These are phyloP conservation scores for Neckera pumila DNA, from an alignment of 225 moss, liverwort and hornwort species.

Conservation along the genomic window DNA sequence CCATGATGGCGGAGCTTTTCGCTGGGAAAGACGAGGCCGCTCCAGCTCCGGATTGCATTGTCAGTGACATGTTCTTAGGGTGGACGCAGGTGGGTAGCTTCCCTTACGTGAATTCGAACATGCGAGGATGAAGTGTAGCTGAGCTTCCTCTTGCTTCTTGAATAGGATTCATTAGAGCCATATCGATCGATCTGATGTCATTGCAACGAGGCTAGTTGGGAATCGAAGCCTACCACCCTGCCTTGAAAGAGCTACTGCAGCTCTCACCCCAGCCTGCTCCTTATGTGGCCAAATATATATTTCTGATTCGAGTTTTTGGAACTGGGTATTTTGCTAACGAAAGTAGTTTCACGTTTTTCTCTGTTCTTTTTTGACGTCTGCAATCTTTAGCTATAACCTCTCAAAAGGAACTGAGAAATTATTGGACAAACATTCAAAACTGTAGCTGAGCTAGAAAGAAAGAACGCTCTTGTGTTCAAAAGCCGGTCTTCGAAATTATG, in stretches of 20 bases:
- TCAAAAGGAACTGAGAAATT: neutral
- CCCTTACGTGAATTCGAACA: neutral
- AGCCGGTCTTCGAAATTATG: neutral
- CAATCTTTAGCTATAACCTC: neutral
- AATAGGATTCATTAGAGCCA: neutral
- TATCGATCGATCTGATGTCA: neutral
- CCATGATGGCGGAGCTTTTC: neutral
- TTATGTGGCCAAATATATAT: neutral
- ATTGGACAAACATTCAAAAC: no score
- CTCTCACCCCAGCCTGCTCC: neutral
- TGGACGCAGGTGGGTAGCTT: slow-evolving; percentile 14
- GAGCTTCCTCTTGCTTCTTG: neutral
- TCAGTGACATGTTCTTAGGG: slow-evolving; percentile 19
- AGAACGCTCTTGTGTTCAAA: neutral
- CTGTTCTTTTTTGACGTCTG: neutral
- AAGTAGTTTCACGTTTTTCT: neutral
- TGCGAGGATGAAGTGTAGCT: neutral
- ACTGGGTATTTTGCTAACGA: neutral
- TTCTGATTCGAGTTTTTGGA: neutral
- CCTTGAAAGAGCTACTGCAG: neutral
- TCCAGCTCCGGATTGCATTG: slow-evolving; percentile 3
- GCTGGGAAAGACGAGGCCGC: neutral
- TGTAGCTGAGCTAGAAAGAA: neutral
- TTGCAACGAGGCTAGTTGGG: neutral
- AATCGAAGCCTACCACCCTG: neutral